Conservation (phyloP, 1,284 basidiomycete species). For the Hymenochaete sp. region DNA sequence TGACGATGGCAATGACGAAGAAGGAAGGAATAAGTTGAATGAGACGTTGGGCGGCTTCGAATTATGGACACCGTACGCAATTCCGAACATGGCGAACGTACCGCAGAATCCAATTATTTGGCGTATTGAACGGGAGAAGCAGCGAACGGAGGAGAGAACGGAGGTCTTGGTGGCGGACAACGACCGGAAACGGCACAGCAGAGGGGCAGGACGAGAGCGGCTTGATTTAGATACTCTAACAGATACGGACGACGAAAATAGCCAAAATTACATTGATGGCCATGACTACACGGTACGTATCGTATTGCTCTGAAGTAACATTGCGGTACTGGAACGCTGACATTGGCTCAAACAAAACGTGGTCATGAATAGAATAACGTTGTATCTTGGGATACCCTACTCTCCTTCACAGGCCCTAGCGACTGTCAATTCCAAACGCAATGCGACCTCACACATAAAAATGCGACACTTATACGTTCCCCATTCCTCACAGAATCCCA, state of each 20-base stretch:
- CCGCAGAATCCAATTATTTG: constrained; percentile 73
- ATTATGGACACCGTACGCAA: constrained; percentile 38
- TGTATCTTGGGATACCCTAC: not conserved
- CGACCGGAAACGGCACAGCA: not conserved
- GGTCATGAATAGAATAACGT: not conserved
- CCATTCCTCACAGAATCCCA: constrained; percentile 25
- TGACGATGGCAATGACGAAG: too few species aligned
- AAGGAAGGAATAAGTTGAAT: too few species aligned
- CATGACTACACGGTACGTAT: not conserved
- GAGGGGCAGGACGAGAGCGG: not conserved
- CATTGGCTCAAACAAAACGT: constrained; percentile 1
- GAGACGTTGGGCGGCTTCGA: too few species aligned
- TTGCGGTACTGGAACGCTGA: too few species aligned
- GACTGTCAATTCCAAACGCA: too few species aligned
- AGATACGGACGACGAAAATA: not conserved
- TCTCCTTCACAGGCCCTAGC: too few species aligned
- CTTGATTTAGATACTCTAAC: not conserved
- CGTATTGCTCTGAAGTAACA: not conserved
- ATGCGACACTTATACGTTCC: constrained; percentile 38
- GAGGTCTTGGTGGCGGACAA: not conserved
- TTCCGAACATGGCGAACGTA: constrained; percentile 50
- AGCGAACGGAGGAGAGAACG: not conserved
- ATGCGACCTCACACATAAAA: not conserved
- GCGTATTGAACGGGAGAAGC: constrained; percentile 20
- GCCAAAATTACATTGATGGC: not conserved